Base-by-base conservation (phyloP, 1,284 basidiomycete genomes). In the Ganoderma lingzhi region DNA sequence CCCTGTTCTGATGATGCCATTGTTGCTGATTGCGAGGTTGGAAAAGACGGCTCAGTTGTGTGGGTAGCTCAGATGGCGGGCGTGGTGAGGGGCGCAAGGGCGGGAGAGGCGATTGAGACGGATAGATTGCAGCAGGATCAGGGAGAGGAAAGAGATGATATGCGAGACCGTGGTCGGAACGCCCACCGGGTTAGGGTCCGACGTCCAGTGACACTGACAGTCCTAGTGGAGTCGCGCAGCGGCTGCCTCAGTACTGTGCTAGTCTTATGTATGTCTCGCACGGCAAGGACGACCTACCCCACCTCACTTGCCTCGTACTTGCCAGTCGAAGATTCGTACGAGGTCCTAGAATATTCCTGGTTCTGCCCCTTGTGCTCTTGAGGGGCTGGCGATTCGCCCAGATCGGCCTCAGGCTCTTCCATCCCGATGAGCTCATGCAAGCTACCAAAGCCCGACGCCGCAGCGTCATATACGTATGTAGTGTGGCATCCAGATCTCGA, bases 1-100 rank as follows among this genome's bases (percentile, higher is more conserved):
- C 60, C 32, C 32, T 71, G 58, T 61, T 63, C 67, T 6, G 70
- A 58, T 8, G 70, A 56, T 32, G 68, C 68, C 68, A 71, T 71
- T 53, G 45, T 60, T 37, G 19, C 23, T 42, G 59, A 30, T 42
- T n/a, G 10, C 14, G 19, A 61, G 35, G 35, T 30, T 53, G 35
- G 10, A 17, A 51, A 51, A 12, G 35, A 12, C 6, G 35, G 56
- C 19, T 61, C 53, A 39, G 23, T 61, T 44, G 39, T 39, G 56
- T 10, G 19, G 44, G 45, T 44, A 3, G 44, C 30, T 55, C 19
- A 17, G 66, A 45, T 19, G 42, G 56, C 28, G 28, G 5, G 53
- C 14, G 32, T 12, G 42, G 55, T 35, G 63, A 42, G n/a, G 55
- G 28, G 58, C 60, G 39, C 56, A 60, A 37, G 48, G 39, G 45